Base-by-base conservation (phyloP, 495 filamentous ascomycete species). In the Extremus antarcticus region DNA sequence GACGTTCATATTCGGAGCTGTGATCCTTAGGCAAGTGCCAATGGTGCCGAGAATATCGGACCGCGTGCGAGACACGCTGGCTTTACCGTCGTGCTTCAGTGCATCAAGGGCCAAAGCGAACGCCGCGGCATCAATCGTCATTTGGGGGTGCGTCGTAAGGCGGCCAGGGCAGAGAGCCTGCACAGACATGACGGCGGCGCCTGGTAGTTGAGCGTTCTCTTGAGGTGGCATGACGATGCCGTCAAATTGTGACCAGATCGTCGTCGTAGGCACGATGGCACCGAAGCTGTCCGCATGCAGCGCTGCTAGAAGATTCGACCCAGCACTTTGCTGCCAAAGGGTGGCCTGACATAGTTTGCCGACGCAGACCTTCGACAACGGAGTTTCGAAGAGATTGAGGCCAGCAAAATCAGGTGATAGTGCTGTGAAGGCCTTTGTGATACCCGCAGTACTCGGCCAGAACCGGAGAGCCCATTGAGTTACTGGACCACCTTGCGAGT, bases 381-480 rank as follows among this genome's bases (percentile, higher is more conserved):
- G 49, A 7, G 66, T 21, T 19, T 58, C 55, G 0, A 61, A 59
- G 0, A 70, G 43, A 1, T 64, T 25, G 15, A 73, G 74, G 1
- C 76, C 74, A 54, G 70, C 66, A 59, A 73, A 76, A 54, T 76
- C 73, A 0, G 69, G 67, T 10, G 68, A 71, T 23, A 76, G 64
- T 40, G 69, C 63, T 45, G 77, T 69, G 57, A 73, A 69, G 45
- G 75, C 67, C 40, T 53, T 59, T 1, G 69, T 66, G 11, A 63
- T 59, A 22, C 16, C 11, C 3, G 59, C 60, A 0, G 71, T 69
- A 17, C 66, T 70, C 0, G 73, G 74, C 74, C 73, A 79, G 68
- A 76, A 78, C 54, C 75, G 74, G 41, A 75, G 63, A 7, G 69
- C 71, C 75, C 74, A 78, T 60, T 78, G 74, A 1, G 66, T 67